phyloP scores from a whole-genome alignment of 441 rosid species.

The Erodium texanum region DNA sequence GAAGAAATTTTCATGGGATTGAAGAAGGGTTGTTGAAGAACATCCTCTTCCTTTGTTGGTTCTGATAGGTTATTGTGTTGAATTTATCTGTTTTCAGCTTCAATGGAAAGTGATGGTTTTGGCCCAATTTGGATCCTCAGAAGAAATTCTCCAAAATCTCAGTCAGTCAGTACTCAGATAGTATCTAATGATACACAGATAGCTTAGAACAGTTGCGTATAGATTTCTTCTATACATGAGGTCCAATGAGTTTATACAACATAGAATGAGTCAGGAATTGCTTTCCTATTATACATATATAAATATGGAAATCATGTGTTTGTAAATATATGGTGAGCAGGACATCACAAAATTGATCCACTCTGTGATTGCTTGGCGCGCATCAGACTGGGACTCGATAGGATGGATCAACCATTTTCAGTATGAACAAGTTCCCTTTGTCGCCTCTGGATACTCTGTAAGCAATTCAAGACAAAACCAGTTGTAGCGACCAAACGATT shows the following conservation, averaged over 20 bases:
- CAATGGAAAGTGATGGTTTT: no score
- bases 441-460: slow-evolving; percentile 84
- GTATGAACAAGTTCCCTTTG: slow-evolving; percentile 61
- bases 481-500: not conserved
- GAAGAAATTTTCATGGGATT: no score
- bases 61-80: no score
- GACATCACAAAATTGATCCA: not conserved
- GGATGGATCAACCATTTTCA: slow-evolving; percentile 85
- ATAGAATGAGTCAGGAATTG: not conserved
- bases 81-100: no score
- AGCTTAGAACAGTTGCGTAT: not conserved
- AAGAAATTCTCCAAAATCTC: no score
- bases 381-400: slow-evolving; percentile 42
- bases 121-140: no score
- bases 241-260: not conserved
- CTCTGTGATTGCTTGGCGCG: not conserved
- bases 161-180: no score
- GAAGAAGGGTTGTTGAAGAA: no score
- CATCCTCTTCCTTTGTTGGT: no score
- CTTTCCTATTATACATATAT: not conserved
- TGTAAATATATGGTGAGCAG: not conserved
- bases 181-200: no score
- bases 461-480: not conserved
- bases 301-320: not conserved
- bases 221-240: not conserved